Percentiles rank a stretch among this genome's conserved stretches.
Evolutionary conservation across 352 stramenopile species (phyloP).

Genomic region (Globisporangium camurandrum): DNA sequence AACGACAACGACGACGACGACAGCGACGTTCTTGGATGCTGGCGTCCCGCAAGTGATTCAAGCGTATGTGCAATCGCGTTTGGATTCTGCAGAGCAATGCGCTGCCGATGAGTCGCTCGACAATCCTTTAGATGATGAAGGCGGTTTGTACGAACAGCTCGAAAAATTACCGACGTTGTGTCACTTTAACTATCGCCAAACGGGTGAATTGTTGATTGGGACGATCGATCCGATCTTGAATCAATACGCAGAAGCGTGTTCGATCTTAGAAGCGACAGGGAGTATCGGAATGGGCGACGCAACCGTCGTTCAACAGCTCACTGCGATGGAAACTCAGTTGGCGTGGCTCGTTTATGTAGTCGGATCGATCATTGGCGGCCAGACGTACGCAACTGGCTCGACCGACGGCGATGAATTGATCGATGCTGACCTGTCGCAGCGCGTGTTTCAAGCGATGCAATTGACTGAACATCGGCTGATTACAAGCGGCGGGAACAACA

Average conservation of each 20-base stretch:
- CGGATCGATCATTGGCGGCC: constrained; percentile 92
- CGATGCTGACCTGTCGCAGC: constrained; percentile 93
- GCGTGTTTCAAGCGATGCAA: constrained; percentile 94
- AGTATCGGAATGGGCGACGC: constrained; percentile 28
- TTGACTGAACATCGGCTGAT: constrained; percentile 94
- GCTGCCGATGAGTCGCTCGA: constrained; percentile 91
- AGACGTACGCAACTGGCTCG: constrained; percentile 90
- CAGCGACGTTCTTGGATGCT: constrained; percentile 63
- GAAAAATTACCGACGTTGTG: constrained; percentile 96
- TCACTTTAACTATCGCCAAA: constrained; percentile 93
- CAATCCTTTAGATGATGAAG: constrained; percentile 95
- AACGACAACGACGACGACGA: no score
- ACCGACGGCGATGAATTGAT: constrained; percentile 93
- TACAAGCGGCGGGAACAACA: constrained; percentile 66
- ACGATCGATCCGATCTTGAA: constrained; percentile 94
- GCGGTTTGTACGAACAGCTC: constrained; percentile 94
- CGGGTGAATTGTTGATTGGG: constrained; percentile 90
- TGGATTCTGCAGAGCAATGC: constrained; percentile 93
- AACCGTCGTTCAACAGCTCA: constrained; percentile 50
- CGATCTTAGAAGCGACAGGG: constrained; percentile 63
- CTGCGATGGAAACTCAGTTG: constrained; percentile 92
- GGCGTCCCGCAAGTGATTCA: constrained; percentile 88
- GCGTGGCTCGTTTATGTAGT: constrained; percentile 98
- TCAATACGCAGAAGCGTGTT: constrained; percentile 88
- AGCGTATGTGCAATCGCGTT: constrained; percentile 94